These are phyloP conservation scores for Bocquillonia castaneifolia DNA, from an alignment of 441 rosid genomes.

Conservation along the genomic window DNA sequence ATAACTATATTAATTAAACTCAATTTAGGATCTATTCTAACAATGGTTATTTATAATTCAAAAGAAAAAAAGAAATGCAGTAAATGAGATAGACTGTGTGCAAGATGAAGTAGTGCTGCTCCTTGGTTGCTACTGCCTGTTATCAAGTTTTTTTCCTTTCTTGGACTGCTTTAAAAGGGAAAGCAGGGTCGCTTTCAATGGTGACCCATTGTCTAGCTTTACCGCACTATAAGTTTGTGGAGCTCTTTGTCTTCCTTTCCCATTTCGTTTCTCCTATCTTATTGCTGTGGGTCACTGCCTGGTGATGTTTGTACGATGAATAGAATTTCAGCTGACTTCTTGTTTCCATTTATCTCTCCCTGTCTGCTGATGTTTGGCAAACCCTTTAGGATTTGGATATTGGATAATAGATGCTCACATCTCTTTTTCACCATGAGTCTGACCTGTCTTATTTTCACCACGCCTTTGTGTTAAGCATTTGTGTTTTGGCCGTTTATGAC, in stretches of 20 bases:
- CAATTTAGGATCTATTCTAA: neutral
- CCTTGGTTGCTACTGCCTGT: neutral
- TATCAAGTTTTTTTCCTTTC: neutral
- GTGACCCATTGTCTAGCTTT: slow-evolving; percentile 4
- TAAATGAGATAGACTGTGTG: too few species aligned
- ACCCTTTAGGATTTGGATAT: neutral
- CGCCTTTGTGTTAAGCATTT: neutral
- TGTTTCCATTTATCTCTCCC: too few species aligned
- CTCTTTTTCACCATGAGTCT: too few species aligned
- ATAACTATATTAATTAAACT: neutral
- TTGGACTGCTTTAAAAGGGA: neutral
- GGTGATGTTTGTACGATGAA: too few species aligned
- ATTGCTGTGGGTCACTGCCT: too few species aligned
- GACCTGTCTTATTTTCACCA: neutral
- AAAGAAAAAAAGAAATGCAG: too few species aligned
- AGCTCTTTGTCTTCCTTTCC: too few species aligned
- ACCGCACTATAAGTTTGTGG: neutral
- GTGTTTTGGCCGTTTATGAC: neutral
- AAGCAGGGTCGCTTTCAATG: neutral
- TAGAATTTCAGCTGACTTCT: too few species aligned
- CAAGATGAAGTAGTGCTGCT: neutral
- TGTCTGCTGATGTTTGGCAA: neutral
- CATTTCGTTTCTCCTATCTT: too few species aligned
- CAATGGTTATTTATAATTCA: too few species aligned
- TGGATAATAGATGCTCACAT: too few species aligned